phyloP scores from a whole-genome alignment of 2,329 filamentous ascomycete species.

The Claviceps sp. region DNA sequence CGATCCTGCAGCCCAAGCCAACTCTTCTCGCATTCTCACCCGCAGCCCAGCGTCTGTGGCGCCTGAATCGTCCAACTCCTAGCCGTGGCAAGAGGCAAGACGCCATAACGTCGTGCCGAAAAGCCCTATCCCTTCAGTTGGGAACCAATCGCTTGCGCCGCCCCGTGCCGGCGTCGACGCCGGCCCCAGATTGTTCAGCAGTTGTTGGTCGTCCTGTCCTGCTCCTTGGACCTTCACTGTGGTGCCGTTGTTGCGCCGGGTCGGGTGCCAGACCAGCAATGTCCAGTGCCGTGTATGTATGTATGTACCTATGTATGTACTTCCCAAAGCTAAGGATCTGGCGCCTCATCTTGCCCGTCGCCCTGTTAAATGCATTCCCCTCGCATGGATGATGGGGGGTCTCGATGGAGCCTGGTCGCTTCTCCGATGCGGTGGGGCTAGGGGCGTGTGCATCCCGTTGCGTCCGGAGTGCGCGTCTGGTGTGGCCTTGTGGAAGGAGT shows the following conservation, averaged over 20 bases:
- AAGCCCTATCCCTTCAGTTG: not conserved
- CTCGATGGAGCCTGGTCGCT: not conserved
- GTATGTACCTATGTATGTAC: not conserved
- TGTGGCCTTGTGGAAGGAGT: not conserved
- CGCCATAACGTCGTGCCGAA: not conserved
- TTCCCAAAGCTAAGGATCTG: not conserved
- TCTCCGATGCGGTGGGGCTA: constrained; percentile 4
- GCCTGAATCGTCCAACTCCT: not conserved
- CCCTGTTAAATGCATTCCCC: constrained; percentile 1
- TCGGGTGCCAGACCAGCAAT: not conserved
- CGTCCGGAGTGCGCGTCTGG: not conserved
- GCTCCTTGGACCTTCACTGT: constrained; percentile 1
- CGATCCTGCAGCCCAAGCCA: not conserved
- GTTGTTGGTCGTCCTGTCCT: not conserved
- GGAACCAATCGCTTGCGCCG: not conserved
- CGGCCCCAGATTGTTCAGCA: not conserved
- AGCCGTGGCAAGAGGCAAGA: not conserved
- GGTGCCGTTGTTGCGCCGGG: not conserved
- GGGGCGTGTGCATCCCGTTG: constrained; percentile 1
- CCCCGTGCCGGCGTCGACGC: not conserved
- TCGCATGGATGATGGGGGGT: not conserved
- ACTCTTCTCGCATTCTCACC: not conserved
- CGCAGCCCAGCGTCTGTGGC: not conserved
- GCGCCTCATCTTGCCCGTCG: not conserved
- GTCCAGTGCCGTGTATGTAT: not conserved